Evolutionary conservation across 176 grass and related monocot genomes (phyloP).

Genomic region (Pontederia paniculata): DNA sequence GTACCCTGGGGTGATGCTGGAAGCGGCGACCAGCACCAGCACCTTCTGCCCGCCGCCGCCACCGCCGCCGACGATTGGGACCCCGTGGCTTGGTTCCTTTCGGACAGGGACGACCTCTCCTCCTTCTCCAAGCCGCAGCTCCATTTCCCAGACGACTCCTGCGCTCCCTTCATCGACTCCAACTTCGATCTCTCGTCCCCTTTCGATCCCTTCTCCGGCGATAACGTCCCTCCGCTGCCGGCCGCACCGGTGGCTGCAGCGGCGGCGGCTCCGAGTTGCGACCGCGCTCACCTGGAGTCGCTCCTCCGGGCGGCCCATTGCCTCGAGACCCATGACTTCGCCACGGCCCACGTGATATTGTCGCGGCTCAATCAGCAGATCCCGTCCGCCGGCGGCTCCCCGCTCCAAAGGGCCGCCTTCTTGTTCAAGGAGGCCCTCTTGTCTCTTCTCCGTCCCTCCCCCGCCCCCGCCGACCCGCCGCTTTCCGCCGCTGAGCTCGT

Average conservation of each 20-base stretch:
- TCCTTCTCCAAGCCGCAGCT: constrained; percentile 11
- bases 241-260: not conserved
- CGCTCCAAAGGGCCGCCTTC: constrained; percentile 32
- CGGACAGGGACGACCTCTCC: constrained; percentile 26
- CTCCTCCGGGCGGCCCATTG: constrained; percentile 31
- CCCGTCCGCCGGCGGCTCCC: constrained; percentile 11
- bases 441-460: constrained; percentile 22
- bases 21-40: constrained; percentile 11
- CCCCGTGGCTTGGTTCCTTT: constrained; percentile 31
- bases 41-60: constrained; percentile 6
- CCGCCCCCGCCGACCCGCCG: not conserved
- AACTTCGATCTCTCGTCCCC: constrained; percentile 21
- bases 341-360: constrained; percentile 28
- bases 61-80: constrained; percentile 38
- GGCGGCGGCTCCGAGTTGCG: constrained; percentile 3
- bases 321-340: constrained; percentile 26
- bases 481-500: constrained; percentile 37
- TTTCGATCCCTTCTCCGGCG: constrained; percentile 1
- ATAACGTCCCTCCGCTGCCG: not conserved
- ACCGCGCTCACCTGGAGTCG: constrained; percentile 31
- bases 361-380: constrained; percentile 34
- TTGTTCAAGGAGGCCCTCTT: constrained; percentile 50
- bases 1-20: not conserved
- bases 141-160: constrained; percentile 13
- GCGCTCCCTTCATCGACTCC: constrained; percentile 21